Conservation (phyloP, 75 land plant species). For the Picea glauca region DNA sequence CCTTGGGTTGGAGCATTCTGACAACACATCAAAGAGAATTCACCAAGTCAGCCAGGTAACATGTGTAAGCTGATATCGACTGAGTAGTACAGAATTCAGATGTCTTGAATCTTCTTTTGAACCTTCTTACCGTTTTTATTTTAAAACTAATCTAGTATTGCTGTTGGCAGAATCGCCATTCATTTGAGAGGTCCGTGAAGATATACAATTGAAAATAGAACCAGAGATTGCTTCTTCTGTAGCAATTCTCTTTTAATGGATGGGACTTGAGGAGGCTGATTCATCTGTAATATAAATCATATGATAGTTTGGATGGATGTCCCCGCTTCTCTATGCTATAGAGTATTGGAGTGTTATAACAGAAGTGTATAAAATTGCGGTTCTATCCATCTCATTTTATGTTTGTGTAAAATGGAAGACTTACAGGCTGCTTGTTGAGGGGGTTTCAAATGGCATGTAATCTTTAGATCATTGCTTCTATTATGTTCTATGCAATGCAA, state of each 20-base stretch:
- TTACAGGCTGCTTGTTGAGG: background rate
- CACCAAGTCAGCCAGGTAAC: constrained; percentile 63
- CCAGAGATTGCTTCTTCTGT: background rate
- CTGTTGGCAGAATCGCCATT: constrained; percentile 68
- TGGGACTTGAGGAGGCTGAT: background rate
- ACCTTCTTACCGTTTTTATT: background rate
- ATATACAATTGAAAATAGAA: constrained; percentile 72
- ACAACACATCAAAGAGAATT: constrained; percentile 58
- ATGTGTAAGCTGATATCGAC: too few relatives aligned
- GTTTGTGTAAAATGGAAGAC: background rate
- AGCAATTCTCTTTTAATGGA: background rate
- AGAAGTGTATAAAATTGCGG: background rate
- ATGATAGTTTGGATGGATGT: background rate
- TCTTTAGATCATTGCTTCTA: background rate
- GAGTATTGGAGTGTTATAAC: background rate
- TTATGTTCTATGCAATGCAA: background rate
- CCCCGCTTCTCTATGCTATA: background rate
- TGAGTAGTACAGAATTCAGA: background rate
- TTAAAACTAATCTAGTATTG: background rate
- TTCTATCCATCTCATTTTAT: background rate
- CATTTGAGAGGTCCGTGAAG: constrained; percentile 90
- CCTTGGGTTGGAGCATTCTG: constrained; percentile 77
- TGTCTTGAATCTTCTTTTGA: background rate
- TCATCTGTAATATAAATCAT: background rate
- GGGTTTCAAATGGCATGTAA: background rate